Percentiles rank a stretch among this genome's conserved stretches.
Evolutionary conservation across 345 rosid species (phyloP).

Genomic region (Euphorbia lathyris): DNA sequence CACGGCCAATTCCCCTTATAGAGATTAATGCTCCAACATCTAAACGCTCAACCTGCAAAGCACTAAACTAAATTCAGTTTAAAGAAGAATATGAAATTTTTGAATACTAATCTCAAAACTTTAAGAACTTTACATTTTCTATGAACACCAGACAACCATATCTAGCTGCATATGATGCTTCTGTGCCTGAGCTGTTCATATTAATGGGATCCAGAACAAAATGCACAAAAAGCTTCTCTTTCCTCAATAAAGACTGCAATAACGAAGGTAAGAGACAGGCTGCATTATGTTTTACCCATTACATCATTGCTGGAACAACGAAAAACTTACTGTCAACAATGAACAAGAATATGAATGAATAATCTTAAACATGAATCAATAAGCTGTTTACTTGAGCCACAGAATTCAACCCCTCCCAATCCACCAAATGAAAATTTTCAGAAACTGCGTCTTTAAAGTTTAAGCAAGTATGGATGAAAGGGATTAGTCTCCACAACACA

Average conservation of each 20-base stretch:
- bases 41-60: constrained; percentile 57
- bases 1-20: constrained; percentile 66
- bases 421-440: background rate
- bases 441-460: too few species aligned
- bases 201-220: constrained; percentile 72
- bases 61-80: constrained; percentile 13
- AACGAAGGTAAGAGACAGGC: background rate
- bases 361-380: background rate
- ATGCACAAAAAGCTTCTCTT: constrained; percentile 68
- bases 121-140: constrained; percentile 58
- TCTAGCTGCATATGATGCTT: constrained; percentile 74
- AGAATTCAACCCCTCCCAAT: background rate
- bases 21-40: constrained; percentile 74
- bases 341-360: background rate
- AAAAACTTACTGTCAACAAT: background rate
- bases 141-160: constrained; percentile 69
- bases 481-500: background rate
- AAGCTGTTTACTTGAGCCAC: background rate
- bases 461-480: background rate
- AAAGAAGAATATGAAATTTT: constrained; percentile 1
- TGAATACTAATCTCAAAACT: background rate
- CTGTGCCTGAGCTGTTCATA: constrained; percentile 50
- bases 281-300: background rate
- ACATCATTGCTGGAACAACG: background rate
- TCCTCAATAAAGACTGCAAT: constrained; percentile 53